Evolutionary conservation across 169 alveolate genomes (phyloP).

Genomic region (Besnoitia besnoiti): DNA sequence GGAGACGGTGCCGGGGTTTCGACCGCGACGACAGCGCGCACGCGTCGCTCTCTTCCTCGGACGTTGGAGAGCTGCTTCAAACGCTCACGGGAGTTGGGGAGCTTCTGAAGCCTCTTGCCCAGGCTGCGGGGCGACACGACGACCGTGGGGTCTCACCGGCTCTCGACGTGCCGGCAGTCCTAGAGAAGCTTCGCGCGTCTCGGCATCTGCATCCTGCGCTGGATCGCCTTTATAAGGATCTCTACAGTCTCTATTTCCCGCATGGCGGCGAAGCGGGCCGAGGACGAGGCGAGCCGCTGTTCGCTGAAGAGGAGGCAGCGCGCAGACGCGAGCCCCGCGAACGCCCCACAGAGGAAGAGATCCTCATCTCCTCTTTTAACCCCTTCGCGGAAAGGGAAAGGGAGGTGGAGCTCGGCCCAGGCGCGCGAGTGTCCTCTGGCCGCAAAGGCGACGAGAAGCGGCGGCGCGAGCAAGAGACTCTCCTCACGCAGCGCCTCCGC

Average conservation of each 20-base stretch:
- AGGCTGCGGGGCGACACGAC: not conserved
- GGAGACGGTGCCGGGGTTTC: too few species aligned
- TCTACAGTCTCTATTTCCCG: not conserved
- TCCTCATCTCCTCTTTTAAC: too few species aligned
- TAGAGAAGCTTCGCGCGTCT: constrained; percentile 10
- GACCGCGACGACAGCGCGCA: too few species aligned
- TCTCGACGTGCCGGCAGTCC: constrained; percentile 14
- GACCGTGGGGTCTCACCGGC: not conserved
- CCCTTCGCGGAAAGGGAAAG: not conserved
- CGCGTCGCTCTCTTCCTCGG: not conserved
- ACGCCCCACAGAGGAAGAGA: too few species aligned
- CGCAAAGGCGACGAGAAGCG: not conserved
- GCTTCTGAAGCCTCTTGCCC: constrained; percentile 25
- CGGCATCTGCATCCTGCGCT: not conserved
- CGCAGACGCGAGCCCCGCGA: too few species aligned
- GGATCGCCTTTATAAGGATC: not conserved
- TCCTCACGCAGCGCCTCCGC: not conserved
- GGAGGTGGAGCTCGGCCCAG: not conserved
- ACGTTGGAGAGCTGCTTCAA: not conserved
- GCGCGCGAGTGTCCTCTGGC: too few species aligned
- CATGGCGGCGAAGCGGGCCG: not conserved
- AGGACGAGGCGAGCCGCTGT: not conserved
- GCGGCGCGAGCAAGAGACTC: not conserved
- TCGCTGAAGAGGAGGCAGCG: too few species aligned
- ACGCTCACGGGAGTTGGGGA: constrained; percentile 15